Base-by-base conservation (phyloP, 129 eudicot species). In the Pseudognaphalium luteoalbum region DNA sequence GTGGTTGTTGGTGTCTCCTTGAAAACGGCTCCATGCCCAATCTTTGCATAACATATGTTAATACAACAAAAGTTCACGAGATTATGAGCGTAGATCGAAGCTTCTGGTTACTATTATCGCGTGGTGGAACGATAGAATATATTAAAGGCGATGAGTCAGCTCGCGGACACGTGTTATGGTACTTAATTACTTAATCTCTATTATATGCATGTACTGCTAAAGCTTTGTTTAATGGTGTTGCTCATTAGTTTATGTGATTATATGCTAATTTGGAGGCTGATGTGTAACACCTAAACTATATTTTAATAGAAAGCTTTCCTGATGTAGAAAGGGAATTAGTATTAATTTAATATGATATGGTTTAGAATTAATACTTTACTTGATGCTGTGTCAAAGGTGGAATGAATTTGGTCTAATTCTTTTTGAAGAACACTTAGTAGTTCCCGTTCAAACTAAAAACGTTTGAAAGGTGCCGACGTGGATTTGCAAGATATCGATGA, bases 1-100 rank as follows among this genome's bases (percentile, higher is more conserved):
- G 94, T 88, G 91, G 85, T 82, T 78, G 86, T 82, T 82, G 84
- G 67, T 84, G 89, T 87, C 82, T 82, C 75, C 80, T 72, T 67
- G 86, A 84, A 81, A 82, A 70, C 68, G 73, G 78, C 81, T 52
- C 59, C 56, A 19, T 57, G 61, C 21, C 90, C 91, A 89, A 87
- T 87, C 68, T 61, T 1, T 22, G 22, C 2, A 9, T 47, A 57
- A 76, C 91, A 87, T 42, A 47, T 89, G 91, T 88, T 80, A 60
- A 76, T 37, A 67, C 84, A 64, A 19, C 69, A 25, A 50, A 69
- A 79, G 32, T 63, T 35, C 61, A 29, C 57, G 25, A 44, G 25
- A 75, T 72, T 54, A 61, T 50, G 29, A 77, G 25, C 12, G 71
- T 67, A 73, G 54, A 57, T 12, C 82, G 90, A 88, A 84, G 76